Base-by-base conservation (phyloP, 345 rosid genomes). In the Eutrema japonicum region DNA sequence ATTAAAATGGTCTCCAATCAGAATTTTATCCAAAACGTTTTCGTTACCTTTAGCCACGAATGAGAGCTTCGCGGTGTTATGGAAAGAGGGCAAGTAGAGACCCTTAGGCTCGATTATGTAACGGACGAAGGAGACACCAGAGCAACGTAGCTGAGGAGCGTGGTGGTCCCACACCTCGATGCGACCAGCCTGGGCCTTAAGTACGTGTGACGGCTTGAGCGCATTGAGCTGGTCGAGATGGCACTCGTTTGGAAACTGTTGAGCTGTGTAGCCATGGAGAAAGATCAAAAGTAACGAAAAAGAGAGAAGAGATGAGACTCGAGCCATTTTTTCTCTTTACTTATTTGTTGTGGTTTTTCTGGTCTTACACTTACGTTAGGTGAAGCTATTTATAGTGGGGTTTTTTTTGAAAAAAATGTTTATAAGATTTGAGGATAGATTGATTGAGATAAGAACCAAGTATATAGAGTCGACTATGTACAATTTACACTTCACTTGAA, bases 121-220 rank as follows among this genome's bases (percentile, higher is more conserved):
- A 41, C 85, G 87, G 13, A 46, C 49, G 10, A 85, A 52, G 11
- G 88, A 79, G 36, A 87, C 82, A 6, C 91, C 91, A 6, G 86
- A 77, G 71, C 97, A 89, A 48, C 66, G 86, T 66, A 87, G 84
- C 79, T 85, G 87, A 42, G 86, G 75, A 46, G 81, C 77, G 55
- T 70, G 82, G 29, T 79, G 80, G 74, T 88, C 79, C 95, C 88
- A 87, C 1, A 82, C 30, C 75, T 91, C 91, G 2, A 83, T 75
- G 33, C 69, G 11, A 55, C 95, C 90, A 2, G 87, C 96, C 70
- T 89, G 89, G 4, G 71, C 30, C 71, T 83, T 75, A 14, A 85
- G 41, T 8, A 76, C 80, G 71, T 75, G 62, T 41, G 74, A 77
- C 10, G 97, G 89, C 73, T 85, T 82, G 6, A 84, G 73, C 4